Conservation (phyloP, 164 flowering plant species). For the Houttuynia cordata region DNA sequence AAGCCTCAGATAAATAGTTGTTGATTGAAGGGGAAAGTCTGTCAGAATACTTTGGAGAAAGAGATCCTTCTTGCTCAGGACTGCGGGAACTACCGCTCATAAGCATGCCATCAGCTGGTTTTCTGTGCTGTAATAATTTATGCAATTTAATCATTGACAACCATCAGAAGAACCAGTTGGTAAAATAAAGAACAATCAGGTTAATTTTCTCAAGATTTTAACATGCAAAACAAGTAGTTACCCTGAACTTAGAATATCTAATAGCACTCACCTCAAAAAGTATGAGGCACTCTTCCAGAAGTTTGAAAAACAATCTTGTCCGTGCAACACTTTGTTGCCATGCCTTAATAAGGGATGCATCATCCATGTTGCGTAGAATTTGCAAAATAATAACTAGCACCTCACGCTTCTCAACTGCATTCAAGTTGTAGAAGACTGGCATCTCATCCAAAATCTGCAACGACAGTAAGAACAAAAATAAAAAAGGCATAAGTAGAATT, state of each 20-base stretch:
- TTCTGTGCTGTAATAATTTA: constrained; percentile 55
- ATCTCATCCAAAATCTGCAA: constrained; percentile 94
- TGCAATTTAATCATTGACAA: neutral
- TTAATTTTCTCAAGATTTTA: neutral
- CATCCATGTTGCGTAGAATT: constrained; percentile 89
- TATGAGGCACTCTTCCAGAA: constrained; percentile 76
- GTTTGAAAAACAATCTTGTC: constrained; percentile 94
- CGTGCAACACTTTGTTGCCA: constrained; percentile 99
- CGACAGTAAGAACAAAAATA: constrained; percentile 8
- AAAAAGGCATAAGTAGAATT: neutral
- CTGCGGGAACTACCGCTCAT: constrained; percentile 82
- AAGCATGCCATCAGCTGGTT: constrained; percentile 74
- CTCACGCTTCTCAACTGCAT: constrained; percentile 86
- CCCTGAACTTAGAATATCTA: neutral
- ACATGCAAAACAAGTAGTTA: neutral
- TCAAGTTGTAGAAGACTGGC: constrained; percentile 96
- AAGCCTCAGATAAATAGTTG: constrained; percentile 85
- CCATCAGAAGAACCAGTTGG: neutral
- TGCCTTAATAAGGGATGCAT: constrained; percentile 82
- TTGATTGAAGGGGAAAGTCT: constrained; percentile 96
- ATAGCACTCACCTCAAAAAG: constrained; percentile 71
- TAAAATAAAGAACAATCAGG: neutral
- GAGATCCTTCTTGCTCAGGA: constrained; percentile 62
- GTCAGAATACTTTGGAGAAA: constrained; percentile 81
- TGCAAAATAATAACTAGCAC: constrained; percentile 74